These are phyloP conservation scores for Roridomyces roridus DNA, from an alignment of 768 basidiomycete species.

Conservation along the genomic window DNA sequence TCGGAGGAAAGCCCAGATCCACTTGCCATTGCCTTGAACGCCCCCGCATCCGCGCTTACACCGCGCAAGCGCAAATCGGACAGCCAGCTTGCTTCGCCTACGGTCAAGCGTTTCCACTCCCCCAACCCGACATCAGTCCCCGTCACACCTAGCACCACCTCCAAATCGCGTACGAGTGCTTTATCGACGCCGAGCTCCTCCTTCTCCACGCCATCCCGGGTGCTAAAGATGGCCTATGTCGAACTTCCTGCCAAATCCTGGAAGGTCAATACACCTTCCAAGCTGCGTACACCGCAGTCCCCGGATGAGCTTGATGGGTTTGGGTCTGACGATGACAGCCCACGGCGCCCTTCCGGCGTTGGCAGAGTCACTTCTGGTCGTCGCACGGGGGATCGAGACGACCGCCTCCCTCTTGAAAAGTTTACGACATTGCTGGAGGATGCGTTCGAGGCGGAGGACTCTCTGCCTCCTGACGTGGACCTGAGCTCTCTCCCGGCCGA, in stretches of 20 bases:
- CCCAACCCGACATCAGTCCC: slow-evolving; percentile 36
- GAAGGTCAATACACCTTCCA: slow-evolving; percentile 49
- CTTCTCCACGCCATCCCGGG: slow-evolving; percentile 26
- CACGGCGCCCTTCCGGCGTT: slow-evolving; percentile 33
- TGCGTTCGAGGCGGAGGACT: slow-evolving; percentile 83
- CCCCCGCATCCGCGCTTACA: slow-evolving; percentile 49
- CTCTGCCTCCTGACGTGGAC: slow-evolving; percentile 62
- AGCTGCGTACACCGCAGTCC: slow-evolving; percentile 34
- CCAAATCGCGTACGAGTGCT: slow-evolving; percentile 27
- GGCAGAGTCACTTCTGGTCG: slow-evolving; percentile 55
- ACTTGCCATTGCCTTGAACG: slow-evolving; percentile 50
- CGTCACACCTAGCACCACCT: slow-evolving; percentile 33
- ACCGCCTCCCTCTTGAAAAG: slow-evolving; percentile 81
- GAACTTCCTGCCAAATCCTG: slow-evolving; percentile 52
- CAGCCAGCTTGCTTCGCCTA: slow-evolving; percentile 65
- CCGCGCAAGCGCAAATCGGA: slow-evolving; percentile 76
- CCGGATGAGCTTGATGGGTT: slow-evolving; percentile 61
- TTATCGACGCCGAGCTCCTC: slow-evolving; percentile 42
- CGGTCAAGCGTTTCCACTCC: slow-evolving; percentile 60
- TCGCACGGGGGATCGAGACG: slow-evolving; percentile 78
- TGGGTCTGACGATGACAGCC: slow-evolving; percentile 57
- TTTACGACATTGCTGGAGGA: slow-evolving; percentile 80
- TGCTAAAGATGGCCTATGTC: slow-evolving; percentile 51
- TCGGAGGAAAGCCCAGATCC: slow-evolving; percentile 60
- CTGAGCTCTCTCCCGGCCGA: slow-evolving; percentile 58